A percentile compares a stretch with the other conserved stretches of the same genome.
phyloP scores from a whole-genome alignment of 2,329 filamentous ascomycete species.

The Orbilia ellipsospora region DNA sequence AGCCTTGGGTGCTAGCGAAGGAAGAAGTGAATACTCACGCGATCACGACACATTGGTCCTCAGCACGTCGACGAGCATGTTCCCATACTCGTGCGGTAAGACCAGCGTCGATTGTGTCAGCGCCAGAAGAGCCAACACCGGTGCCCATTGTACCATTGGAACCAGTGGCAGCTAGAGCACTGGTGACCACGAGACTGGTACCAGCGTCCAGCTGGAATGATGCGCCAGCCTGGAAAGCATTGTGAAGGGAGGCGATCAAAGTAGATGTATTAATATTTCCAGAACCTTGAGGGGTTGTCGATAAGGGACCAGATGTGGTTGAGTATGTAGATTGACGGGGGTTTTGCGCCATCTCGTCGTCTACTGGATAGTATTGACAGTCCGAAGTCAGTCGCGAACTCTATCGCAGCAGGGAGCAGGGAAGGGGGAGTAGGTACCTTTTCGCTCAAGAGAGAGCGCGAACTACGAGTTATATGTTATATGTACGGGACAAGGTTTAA shows the following conservation, averaged over 20 bases:
- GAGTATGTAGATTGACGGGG: constrained; percentile 75
- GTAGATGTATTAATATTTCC: constrained; percentile 77
- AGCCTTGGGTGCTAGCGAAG: not conserved
- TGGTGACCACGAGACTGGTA: constrained; percentile 93
- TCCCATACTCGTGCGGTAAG: constrained; percentile 90
- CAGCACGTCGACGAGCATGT: constrained; percentile 90
- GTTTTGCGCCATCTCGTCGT: constrained; percentile 67
- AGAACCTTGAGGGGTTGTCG: constrained; percentile 68
- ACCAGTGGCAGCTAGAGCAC: constrained; percentile 56
- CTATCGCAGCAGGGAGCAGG: not conserved
- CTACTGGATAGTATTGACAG: constrained; percentile 56
- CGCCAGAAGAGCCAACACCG: constrained; percentile 60
- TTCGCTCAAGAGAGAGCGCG: constrained; percentile 14
- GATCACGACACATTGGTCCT: constrained; percentile 92
- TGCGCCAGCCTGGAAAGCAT: constrained; percentile 82
- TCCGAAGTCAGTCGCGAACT: no score
- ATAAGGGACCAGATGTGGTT: constrained; percentile 70
- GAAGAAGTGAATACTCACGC: constrained; percentile 69
- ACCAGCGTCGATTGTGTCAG: constrained; percentile 82
- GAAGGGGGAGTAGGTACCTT: constrained; percentile 14
- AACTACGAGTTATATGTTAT: constrained; percentile 12
- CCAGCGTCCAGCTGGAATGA: constrained; percentile 89
- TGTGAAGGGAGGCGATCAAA: constrained; percentile 89
- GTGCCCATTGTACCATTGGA: constrained; percentile 55
- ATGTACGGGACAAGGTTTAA: constrained; percentile 17